Base-by-base conservation (phyloP, 2,329 filamentous ascomycete genomes). In the Diaporthe destruens region DNA sequence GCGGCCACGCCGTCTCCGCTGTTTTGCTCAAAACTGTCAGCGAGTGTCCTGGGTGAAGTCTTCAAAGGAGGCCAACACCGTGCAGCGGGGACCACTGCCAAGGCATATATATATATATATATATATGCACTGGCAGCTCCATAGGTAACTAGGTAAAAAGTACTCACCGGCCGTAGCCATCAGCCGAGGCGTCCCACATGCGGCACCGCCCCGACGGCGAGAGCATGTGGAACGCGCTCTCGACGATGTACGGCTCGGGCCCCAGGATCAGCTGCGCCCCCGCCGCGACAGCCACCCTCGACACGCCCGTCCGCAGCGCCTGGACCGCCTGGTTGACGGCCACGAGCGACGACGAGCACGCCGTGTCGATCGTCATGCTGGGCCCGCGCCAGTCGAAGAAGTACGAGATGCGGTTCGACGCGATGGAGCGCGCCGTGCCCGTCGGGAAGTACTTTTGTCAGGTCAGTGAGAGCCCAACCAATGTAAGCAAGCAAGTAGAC, bases 81-180 rank as follows among this genome's bases (percentile, higher is more conserved):
- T n/a, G n/a, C n/a, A n/a, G n/a, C n/a, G 29, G 29, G 29, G 2
- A 2, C 29, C 29, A 29, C 29, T 29, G 29, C 2, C 29, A 29
- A 29, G 29, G 29, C 29, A 29, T 29, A 29, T 29, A 29, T 29
- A 29, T 29, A 29, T 29, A 29, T 5, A 29, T 29, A 5, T 29
- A 29, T 29, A 29, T 29, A 29, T 29, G 29, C 29, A 29, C 29
- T 29, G 29, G 29, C 29, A 2, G 29, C 5, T 29, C 2, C 29
- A 29, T 5, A 29, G 29, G 29, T 5, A 29, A n/a, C n/a, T n/a
- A n/a, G n/a, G n/a, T n/a, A n/a, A n/a, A n/a, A n/a, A 29, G 29
- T 29, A 88, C 74, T 89, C 87, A 3, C 86, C 87, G 23, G 1
- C 82, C 86, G 74, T 89, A 89, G 0, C 87, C 88, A 71, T 87